Conservation (phyloP, 78 protist species). For the Monosiga brevicollis region DNA sequence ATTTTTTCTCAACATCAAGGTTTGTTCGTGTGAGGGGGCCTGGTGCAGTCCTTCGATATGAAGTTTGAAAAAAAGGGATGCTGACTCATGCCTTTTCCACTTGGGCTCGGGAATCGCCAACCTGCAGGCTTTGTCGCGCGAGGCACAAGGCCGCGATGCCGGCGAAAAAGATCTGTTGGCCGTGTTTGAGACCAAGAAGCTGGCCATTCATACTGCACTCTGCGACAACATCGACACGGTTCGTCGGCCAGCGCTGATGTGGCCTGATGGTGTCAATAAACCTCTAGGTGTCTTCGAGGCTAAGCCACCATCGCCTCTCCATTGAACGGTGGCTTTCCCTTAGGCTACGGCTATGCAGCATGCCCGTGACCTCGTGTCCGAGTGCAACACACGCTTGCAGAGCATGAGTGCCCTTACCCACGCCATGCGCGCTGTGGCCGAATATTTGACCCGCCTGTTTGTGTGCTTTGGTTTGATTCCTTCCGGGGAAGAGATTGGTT, state of each 20-base stretch:
- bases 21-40: too few species aligned
- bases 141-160: slow-evolving; percentile 6
- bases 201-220: slow-evolving; percentile 53
- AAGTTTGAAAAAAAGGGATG: too few species aligned
- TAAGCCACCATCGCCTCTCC: too few species aligned
- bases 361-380: slow-evolving; percentile 32
- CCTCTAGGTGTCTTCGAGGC: too few species aligned
- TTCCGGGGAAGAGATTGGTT: neutral
- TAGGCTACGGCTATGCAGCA: slow-evolving; percentile 32
- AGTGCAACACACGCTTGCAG: slow-evolving; percentile 44
- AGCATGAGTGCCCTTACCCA: neutral
- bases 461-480: neutral
- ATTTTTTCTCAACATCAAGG: slow-evolving; percentile 80
- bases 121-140: neutral
- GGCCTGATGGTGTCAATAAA: too few species aligned
- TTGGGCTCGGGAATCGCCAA: slow-evolving; percentile 13
- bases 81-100: neutral
- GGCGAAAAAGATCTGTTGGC: neutral
- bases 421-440: slow-evolving; percentile 2
- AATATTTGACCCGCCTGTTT: neutral
- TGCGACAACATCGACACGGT: slow-evolving; percentile 84
- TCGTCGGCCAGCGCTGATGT: too few species aligned
- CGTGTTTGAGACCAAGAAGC: slow-evolving; percentile 8
- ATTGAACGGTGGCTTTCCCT: too few species aligned
- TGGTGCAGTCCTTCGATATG: too few species aligned